Base-by-base conservation (phyloP, 345 rosid genomes). In the Corchorus olitorius region DNA sequence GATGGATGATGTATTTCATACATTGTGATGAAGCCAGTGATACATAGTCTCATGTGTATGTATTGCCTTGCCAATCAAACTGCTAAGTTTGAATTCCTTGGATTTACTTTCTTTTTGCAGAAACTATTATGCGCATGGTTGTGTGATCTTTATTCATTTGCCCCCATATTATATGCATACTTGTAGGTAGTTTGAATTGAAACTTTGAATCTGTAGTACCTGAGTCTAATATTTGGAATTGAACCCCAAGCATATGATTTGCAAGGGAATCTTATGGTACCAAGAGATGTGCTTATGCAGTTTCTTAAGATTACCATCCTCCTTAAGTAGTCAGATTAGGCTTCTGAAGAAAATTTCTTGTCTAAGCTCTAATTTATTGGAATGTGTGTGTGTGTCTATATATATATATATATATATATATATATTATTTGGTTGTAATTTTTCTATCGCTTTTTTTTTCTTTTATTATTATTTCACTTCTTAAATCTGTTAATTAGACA, bases 11-110 rank as follows among this genome's bases (percentile, higher is more conserved):
- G 50, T 22, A 37, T 37, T 39, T 45, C 37, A 39, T 55, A 60
- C 52, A 3, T 56, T 55, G 52, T 35, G 50, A 37, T 72, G 16
- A 37, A 37, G 35, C 6, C 74, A 55, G 4, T 53, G 48, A n/a
- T 17, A 8, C 17, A 15, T 33, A 71, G 34, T 13, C 12, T 54
- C 16, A 19, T 72, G 33, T 72, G 33, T 27, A 41, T 52, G 1
- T 48, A 48, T 68, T 68, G 56, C 13, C 20, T 22, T 14, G 19
- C 17, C 20, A 33, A 8, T 68, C 43, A 0, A 48, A 68, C 58
- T 68, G 35, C 14, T 49, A 15, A 7, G 72, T 68, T 20, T 68
- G 43, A 55, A 8, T 68, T 68, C 71, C 37, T 66, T 46, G n/a
- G 22, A 13, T 52, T 22, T 66, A n/a, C n/a, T 39, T 45, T 2